Percentiles rank a stretch among this genome's conserved stretches.
Evolutionary conservation across 2,329 filamentous ascomycete species (phyloP).

Genomic region (Sporothrix phasma): DNA sequence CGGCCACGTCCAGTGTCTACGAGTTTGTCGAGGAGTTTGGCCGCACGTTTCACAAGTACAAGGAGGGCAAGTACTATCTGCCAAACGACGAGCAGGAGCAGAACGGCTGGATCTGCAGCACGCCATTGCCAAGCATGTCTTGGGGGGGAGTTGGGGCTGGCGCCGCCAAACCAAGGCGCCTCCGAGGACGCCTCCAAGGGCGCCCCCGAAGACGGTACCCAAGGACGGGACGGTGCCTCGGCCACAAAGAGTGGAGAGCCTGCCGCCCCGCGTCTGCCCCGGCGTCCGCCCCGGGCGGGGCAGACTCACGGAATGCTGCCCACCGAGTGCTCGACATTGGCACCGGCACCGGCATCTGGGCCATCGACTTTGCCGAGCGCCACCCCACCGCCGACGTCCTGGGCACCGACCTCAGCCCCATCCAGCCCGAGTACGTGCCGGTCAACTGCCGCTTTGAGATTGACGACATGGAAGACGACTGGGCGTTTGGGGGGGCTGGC

Average conservation of each 20-base stretch:
- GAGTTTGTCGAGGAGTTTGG: conserved; percentile 16
- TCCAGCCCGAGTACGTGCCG: conserved; percentile 39
- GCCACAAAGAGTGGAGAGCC: background rate
- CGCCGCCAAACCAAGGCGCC: background rate
- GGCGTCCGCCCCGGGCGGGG: background rate
- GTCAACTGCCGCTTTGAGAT: conserved; percentile 46
- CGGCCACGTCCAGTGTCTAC: conserved; percentile 12
- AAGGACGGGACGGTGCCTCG: too few species aligned
- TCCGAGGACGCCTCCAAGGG: background rate
- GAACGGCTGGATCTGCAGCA: conserved; percentile 15
- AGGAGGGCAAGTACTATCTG: conserved; percentile 16
- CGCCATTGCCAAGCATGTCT: conserved; percentile 7
- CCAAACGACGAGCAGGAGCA: conserved; percentile 17
- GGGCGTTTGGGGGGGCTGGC: conserved; percentile 31
- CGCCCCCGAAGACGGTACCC: too few species aligned
- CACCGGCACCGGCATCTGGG: conserved; percentile 22
- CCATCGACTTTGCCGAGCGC: conserved; percentile 16
- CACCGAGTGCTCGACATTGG: conserved; percentile 15
- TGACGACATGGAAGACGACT: conserved; percentile 45
- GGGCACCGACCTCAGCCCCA: conserved; percentile 39
- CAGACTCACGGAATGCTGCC: background rate
- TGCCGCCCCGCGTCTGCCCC: background rate
- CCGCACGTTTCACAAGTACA: conserved; percentile 16
- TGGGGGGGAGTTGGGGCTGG: conserved; percentile 1
- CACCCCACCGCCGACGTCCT: conserved; percentile 30